Percentiles rank a stretch among this genome's conserved stretches.
These are phyloP conservation scores for Auriscalpium vulgare DNA, from an alignment of 768 basidiomycete species.

Conservation along the genomic window DNA sequence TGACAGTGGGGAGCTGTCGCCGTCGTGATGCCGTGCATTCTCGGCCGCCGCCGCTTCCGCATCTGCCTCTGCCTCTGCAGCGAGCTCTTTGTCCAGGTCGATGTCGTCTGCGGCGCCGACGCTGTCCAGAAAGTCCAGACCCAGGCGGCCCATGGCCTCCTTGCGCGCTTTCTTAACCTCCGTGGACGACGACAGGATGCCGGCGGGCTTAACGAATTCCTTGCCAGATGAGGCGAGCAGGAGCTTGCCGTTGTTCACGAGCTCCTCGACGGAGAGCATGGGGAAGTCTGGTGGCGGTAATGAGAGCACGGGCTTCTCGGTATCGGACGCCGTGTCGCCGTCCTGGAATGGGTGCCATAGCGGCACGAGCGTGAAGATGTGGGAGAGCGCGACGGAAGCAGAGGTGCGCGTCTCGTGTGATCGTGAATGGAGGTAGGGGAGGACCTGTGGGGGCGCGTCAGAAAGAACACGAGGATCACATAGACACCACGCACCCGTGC, in stretches of 20 bases:
- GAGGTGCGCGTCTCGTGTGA: conserved; percentile 89
- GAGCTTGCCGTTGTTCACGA: conserved; percentile 68
- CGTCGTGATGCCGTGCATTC: too few species aligned
- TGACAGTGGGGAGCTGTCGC: too few species aligned
- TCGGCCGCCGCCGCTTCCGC: conserved; percentile 26
- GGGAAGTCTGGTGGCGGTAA: conserved; percentile 52
- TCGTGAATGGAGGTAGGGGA: conserved; percentile 87
- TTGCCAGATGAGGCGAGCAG: conserved; percentile 91
- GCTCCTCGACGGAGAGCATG: conserved; percentile 66
- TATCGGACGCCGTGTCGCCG: conserved; percentile 22
- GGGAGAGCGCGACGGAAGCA: conserved; percentile 80
- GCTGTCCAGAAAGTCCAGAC: conserved; percentile 77
- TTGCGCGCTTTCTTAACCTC: conserved; percentile 85
- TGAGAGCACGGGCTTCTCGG: conserved; percentile 17
- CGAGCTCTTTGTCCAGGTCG: conserved; percentile 80
- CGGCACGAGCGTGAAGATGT: conserved; percentile 80
- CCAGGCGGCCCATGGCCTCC: conserved; percentile 83
- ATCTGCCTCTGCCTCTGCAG: conserved; percentile 38
- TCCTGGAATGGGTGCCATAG: conserved; percentile 55
- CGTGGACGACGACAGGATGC: conserved; percentile 61
- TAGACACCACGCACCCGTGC: conserved; percentile 53
- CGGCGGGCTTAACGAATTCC: conserved; percentile 73
- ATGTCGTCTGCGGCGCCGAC: conserved; percentile 69
- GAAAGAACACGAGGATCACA: not conserved
- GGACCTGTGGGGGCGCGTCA: conserved; percentile 43